Evolutionary conservation across 2,329 filamentous ascomycete species (phyloP).

Genomic region (Ploettnerulaceae sp.): DNA sequence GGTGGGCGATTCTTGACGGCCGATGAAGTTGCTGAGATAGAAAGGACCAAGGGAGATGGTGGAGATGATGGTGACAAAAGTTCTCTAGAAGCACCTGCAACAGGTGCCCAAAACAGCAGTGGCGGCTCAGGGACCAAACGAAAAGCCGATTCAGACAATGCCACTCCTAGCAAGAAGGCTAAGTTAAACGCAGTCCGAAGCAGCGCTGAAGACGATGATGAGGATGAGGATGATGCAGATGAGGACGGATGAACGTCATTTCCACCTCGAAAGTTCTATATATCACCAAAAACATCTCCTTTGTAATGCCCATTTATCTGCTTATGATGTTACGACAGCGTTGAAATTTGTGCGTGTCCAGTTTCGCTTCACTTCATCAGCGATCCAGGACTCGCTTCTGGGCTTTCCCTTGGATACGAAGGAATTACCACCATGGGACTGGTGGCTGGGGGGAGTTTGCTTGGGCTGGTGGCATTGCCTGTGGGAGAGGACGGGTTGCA

Average conservation of each 20-base stretch:
- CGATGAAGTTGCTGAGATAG: slow-evolving; percentile 89
- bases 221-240: slow-evolving; percentile 34
- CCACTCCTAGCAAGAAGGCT: slow-evolving; percentile 48
- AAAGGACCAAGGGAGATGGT: slow-evolving; percentile 52
- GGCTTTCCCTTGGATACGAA: slow-evolving; percentile 15
- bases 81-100: slow-evolving; percentile 31
- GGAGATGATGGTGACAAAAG: slow-evolving; percentile 38
- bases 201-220: slow-evolving; percentile 33
- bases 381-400: slow-evolving; percentile 14
- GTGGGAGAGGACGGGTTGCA: slow-evolving; percentile 16
- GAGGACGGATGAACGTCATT: slow-evolving; percentile 24
- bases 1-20: slow-evolving; percentile 94
- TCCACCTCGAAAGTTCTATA: not conserved
- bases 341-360: slow-evolving; percentile 18
- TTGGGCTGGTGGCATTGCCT: slow-evolving; percentile 18
- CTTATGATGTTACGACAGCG: slow-evolving; percentile 32
- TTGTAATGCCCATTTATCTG: slow-evolving; percentile 24
- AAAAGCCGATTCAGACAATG: slow-evolving; percentile 50
- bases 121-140: slow-evolving; percentile 48
- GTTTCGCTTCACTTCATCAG: slow-evolving; percentile 21
- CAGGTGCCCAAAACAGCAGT: slow-evolving; percentile 30
- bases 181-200: slow-evolving; percentile 37
- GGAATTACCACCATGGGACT: slow-evolving; percentile 15
- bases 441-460: slow-evolving; percentile 20
- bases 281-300: slow-evolving; percentile 12